These are phyloP conservation scores for Porcisia hertigi DNA, from an alignment of 208 protist species.

Conservation along the genomic window DNA sequence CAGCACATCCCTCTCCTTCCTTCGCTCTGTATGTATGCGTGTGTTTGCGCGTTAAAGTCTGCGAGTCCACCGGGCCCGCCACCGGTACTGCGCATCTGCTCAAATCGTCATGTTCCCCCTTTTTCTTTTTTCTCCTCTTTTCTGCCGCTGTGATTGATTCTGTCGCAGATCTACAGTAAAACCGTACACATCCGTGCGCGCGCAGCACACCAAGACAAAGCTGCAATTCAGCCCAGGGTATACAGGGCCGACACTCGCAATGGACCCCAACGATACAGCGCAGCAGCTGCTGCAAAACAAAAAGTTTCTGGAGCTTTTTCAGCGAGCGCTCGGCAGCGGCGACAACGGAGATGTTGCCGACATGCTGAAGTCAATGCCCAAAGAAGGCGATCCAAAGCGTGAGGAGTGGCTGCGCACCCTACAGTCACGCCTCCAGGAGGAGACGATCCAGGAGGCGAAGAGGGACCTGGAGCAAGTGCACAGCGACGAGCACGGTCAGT, in stretches of 20 bases:
- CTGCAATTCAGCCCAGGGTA: background rate
- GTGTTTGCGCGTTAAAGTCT: background rate
- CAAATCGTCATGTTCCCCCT: background rate
- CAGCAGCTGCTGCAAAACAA: conserved; percentile 69
- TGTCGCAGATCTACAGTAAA: too few species aligned
- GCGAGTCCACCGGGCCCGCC: background rate
- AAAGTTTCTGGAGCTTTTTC: conserved; percentile 84
- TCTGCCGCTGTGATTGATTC: background rate
- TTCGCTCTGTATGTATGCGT: background rate
- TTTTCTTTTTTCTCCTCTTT: background rate
- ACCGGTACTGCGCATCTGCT: background rate
- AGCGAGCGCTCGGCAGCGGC: conserved; percentile 47
- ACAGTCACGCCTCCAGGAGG: conserved; percentile 66
- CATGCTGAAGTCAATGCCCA: conserved; percentile 66
- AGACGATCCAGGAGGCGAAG: conserved; percentile 57
- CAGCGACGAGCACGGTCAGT: conserved; percentile 87
- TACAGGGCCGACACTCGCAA: background rate
- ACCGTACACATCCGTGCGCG: background rate
- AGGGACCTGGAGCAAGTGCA: conserved; percentile 82
- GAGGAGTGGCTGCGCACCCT: conserved; percentile 78
- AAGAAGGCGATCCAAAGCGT: conserved; percentile 65
- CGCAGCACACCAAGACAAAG: background rate
- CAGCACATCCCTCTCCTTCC: background rate
- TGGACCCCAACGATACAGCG: conserved; percentile 43
- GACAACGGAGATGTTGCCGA: conserved; percentile 11